A percentile compares a stretch with the other conserved stretches of the same genome.
These are phyloP conservation scores for Leccinum barrowsii DNA, from an alignment of 768 basidiomycete genomes.

Conservation along the genomic window DNA sequence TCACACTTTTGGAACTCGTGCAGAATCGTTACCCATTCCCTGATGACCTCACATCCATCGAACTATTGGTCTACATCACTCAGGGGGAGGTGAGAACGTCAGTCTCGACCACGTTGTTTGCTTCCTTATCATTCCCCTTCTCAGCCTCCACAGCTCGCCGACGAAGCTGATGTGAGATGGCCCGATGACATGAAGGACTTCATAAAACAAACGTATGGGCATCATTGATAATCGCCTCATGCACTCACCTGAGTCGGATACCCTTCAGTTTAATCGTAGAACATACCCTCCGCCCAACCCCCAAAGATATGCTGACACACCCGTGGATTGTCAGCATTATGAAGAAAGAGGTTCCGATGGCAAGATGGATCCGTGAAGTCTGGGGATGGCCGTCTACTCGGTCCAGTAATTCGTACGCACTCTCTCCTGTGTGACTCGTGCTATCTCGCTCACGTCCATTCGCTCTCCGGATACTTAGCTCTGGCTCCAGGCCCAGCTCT, in stretches of 20 bases:
- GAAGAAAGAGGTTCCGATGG: conserved; percentile 85
- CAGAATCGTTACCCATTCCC: conserved; percentile 96
- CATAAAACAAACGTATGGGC: conserved; percentile 73
- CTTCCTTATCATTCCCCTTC: conserved; percentile 13
- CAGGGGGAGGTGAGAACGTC: conserved; percentile 58
- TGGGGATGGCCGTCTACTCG: conserved; percentile 67
- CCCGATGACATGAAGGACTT: conserved; percentile 88
- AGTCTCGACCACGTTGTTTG: conserved; percentile 3
- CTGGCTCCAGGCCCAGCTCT: conserved; percentile 28
- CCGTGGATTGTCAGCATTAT: conserved; percentile 78
- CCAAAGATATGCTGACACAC: conserved; percentile 78
- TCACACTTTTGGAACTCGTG: conserved; percentile 90
- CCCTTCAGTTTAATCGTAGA: conserved; percentile 64
- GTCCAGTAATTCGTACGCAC: conserved; percentile 25
- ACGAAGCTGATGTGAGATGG: conserved; percentile 66
- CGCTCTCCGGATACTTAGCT: conserved; percentile 3
- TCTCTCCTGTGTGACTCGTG: background rate
- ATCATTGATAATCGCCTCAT: background rate
- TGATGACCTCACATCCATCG: conserved; percentile 87
- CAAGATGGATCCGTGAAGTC: conserved; percentile 80
- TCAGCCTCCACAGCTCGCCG: conserved; percentile 80
- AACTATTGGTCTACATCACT: conserved; percentile 88
- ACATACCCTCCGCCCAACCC: conserved; percentile 66
- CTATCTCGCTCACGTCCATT: background rate
- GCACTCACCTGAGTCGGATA: conserved; percentile 2